Evolutionary conservation across 148 eudicot genomes (phyloP).

Genomic region (Rhododendron griersonianum): DNA sequence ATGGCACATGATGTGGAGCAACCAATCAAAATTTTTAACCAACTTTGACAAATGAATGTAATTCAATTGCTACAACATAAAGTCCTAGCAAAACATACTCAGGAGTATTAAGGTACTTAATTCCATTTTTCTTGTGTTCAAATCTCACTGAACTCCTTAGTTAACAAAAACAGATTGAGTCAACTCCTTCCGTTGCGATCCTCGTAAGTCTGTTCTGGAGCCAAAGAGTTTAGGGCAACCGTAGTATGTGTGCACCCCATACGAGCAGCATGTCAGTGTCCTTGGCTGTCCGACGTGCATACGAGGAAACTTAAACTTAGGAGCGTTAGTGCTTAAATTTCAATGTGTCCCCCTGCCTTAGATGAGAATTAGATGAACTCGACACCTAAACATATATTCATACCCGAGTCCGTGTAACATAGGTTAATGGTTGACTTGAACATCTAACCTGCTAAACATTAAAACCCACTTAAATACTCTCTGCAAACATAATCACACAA

Average conservation of each 20-base stretch:
- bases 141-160: neutral
- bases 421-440: neutral
- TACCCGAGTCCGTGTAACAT: neutral
- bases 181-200: neutral
- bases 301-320: neutral
- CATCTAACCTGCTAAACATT: neutral
- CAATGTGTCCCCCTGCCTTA: neutral
- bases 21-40: neutral
- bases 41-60: neutral
- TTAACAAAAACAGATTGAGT: neutral
- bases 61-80: neutral
- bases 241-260: neutral
- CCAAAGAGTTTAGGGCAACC: neutral
- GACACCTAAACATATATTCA: neutral
- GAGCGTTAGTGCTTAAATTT: neutral
- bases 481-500: neutral
- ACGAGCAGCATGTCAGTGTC: neutral
- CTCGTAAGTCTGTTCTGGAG: neutral
- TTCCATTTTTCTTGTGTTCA: neutral
- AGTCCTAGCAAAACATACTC: neutral
- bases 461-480: neutral
- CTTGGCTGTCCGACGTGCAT: neutral
- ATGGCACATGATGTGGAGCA: neutral
- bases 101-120: neutral
- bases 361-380: neutral